Evolutionary conservation across 768 basidiomycete genomes (phyloP).

Genomic region (Collybiopsis confluens): DNA sequence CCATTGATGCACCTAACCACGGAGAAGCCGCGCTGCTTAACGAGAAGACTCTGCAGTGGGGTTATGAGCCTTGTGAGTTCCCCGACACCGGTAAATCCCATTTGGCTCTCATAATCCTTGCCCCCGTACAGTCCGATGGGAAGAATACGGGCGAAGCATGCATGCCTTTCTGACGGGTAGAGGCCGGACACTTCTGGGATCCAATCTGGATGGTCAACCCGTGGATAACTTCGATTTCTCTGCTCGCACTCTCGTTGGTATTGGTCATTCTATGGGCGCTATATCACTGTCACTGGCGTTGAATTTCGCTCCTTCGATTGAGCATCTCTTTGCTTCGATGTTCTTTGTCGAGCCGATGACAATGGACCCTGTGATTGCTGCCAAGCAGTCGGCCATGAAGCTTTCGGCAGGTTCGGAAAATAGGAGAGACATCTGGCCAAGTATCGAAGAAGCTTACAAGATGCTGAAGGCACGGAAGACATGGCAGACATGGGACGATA

Average conservation of each 20-base stretch:
- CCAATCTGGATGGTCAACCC: neutral
- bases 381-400: neutral
- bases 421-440: slow-evolving; percentile 45
- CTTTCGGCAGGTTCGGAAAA: neutral
- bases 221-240: neutral
- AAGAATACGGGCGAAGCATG: slow-evolving; percentile 45
- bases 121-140: slow-evolving; percentile 45
- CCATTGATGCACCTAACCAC: slow-evolving; percentile 50
- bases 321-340: slow-evolving; percentile 27
- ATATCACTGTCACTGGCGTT: neutral
- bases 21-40: slow-evolving; percentile 50
- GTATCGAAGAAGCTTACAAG: slow-evolving; percentile 41
- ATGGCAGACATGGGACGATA: slow-evolving; percentile 48
- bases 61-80: slow-evolving; percentile 39
- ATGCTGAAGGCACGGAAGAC: slow-evolving; percentile 31
- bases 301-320: slow-evolving; percentile 14
- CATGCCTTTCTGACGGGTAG: slow-evolving; percentile 45
- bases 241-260: slow-evolving; percentile 41
- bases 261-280: slow-evolving; percentile 59
- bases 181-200: slow-evolving; percentile 42
- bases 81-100: neutral
- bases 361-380: slow-evolving; percentile 13
- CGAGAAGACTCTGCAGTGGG: slow-evolving; percentile 34
- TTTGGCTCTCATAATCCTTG: too few species aligned
- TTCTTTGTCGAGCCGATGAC: slow-evolving; percentile 47